A percentile compares a stretch with the other conserved stretches of the same genome.
phyloP scores from a whole-genome alignment of 2,329 filamentous ascomycete species.

The Ophiostoma sp. region DNA sequence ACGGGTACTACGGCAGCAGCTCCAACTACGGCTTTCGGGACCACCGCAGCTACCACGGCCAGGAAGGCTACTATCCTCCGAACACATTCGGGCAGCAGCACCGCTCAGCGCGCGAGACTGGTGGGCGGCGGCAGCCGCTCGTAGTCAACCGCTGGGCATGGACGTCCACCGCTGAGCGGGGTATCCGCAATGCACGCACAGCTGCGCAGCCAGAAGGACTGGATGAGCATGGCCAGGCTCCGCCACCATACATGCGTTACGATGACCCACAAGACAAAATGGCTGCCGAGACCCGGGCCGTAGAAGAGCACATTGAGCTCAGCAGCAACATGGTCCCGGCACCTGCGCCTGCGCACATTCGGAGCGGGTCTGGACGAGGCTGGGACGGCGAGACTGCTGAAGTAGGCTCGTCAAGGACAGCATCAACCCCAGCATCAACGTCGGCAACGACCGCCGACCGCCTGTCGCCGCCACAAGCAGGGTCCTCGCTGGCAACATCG shows the following conservation, averaged over 20 bases:
- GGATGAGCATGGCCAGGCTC: conserved; percentile 30
- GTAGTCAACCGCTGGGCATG: conserved; percentile 25
- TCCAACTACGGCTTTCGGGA: conserved; percentile 2
- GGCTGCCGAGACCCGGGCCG: not conserved
- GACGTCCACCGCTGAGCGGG: not conserved
- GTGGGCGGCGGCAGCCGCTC: conserved; percentile 12
- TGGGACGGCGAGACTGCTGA: no score
- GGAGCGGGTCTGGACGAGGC: not conserved
- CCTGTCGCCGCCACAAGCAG: not conserved
- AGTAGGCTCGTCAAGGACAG: not conserved
- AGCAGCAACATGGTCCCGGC: not conserved
- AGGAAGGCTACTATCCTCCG: not conserved
- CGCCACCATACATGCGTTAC: conserved; percentile 27
- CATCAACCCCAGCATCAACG: not conserved
- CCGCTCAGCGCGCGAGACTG: not conserved
- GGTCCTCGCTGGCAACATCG: not conserved
- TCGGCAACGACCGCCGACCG: not conserved
- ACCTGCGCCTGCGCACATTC: conserved; percentile 9
- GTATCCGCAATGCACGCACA: not conserved
- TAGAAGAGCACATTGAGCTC: not conserved
- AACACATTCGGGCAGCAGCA: no score
- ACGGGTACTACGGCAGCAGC: conserved; percentile 8
- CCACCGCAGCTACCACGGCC: not conserved
- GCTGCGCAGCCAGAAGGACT: conserved; percentile 26
- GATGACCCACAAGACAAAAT: not conserved